Evolutionary conservation across 768 basidiomycete species (phyloP).

Genomic region (Auricularia heimuer): DNA sequence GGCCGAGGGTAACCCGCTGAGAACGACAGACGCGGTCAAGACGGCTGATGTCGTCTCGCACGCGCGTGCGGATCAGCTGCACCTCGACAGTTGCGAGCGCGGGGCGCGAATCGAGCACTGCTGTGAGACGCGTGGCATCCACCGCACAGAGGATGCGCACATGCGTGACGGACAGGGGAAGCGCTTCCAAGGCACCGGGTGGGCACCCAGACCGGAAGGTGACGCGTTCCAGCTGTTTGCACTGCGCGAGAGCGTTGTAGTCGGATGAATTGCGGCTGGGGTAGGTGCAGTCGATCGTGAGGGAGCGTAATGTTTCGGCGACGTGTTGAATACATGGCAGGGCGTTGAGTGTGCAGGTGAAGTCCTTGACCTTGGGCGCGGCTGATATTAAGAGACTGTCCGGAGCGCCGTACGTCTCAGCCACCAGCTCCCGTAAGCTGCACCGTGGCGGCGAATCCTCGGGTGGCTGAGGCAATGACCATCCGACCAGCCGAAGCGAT

Average conservation of each 20-base stretch:
- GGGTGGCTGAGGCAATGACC: background rate
- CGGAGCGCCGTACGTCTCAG: background rate
- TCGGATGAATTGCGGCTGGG: background rate
- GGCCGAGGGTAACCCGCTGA: background rate
- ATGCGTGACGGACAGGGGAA: background rate
- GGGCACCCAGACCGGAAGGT: background rate
- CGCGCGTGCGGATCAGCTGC: background rate
- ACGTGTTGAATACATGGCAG: background rate
- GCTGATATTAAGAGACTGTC: background rate
- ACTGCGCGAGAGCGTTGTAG: background rate
- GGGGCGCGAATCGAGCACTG: background rate
- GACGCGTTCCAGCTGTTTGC: background rate
- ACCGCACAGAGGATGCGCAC: background rate
- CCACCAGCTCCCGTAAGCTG: background rate
- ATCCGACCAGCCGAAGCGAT: background rate
- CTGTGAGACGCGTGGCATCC: background rate
- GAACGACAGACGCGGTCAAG: background rate
- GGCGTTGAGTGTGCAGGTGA: background rate
- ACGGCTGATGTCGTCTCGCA: background rate
- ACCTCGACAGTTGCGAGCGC: background rate
- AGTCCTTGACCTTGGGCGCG: background rate
- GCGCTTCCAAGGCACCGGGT: background rate
- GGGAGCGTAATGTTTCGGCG: background rate
- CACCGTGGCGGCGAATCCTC: background rate
- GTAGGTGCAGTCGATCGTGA: conserved; percentile 1